Evolutionary conservation across 768 basidiomycete genomes (phyloP), one percentile per base, ranked within the genome.

Genomic region (Boletus fagicola): DNA sequence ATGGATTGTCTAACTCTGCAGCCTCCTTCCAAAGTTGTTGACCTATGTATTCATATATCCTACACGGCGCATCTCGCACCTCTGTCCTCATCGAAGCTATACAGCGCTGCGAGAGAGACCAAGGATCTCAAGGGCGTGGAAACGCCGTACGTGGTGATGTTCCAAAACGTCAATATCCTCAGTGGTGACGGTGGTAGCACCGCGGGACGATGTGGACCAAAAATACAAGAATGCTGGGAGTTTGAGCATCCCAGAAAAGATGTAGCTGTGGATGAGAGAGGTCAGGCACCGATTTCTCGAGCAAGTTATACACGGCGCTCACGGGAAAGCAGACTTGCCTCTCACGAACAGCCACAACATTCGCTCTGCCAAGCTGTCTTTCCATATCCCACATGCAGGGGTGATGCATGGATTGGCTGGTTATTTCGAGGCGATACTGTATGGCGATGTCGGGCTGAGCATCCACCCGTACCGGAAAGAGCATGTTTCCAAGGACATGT

Each of bases 81-180:
- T 1, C 75, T 99, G 54, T 94, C 95, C 5, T 97, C 95, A 2
- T 90, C 94, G 3, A 98, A 95, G 70, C 79, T 99, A 12, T 90
- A 88, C 75, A 87, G 87, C 59, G 92, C 95, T 67, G 92, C 93
- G 0, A 77, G 83, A 55, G 76, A 81, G 54, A 71, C 77, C 51
- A 89, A 83, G 65, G 85, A 83, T 60, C 74, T 83, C 35, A 92
- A 90, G 71, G 82, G 85, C 26, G 71, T 90, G 56, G 97, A 99
- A 74, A 98, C 94, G 33, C 96, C 97, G 1, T 98, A 98, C 65
- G 97, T 99, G 18, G 97, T 98, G 59, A 96, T 98, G 95, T 93
- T 99, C 72, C 88, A 92, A 67, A 91, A 93, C 10, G 90, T 93
- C 59, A 95, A 94, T 62, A 81, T 94, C 57, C 78, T 99, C 42